Base-by-base conservation (phyloP, 192 early-diverging fungal species). In the Coemansia guatemalensis region DNA sequence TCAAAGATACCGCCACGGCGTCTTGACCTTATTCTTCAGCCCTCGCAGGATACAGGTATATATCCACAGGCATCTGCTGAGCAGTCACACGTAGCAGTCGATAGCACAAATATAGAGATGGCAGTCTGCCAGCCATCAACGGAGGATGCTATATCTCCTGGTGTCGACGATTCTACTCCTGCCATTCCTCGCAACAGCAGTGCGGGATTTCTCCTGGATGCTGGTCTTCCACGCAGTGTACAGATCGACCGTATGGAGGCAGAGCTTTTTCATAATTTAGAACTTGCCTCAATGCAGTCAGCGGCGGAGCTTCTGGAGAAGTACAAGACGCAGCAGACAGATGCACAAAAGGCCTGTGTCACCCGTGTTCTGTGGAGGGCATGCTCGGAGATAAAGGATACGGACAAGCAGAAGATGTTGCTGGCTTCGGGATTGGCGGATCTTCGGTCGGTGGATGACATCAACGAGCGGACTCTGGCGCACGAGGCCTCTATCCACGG, bases 401-500 rank as follows among this genome's bases (percentile, higher is more conserved):
- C 49, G 5, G 68, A 63, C 8, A 71, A 69, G 56, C 78, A 74
- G 47, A 74, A 84, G 27, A 62, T 86, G 33, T 70, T 98, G 6
- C 76, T 95, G 48, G 82, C 73, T 25, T 86, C 88, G 0, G 81
- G 83, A 4, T 53, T 86, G 3, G 87, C 96, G 5, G 89, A 96
- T 69, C 86, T 87, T 56, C 91, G 87, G 44, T 93, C 86, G 65
- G 75, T 86, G 5, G 96, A 99, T 73, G 96, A 98, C 63, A 95
- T 99, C 74, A 97, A 88, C 62, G 90, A 92, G 62, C 87, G 93
- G 48, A 96, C 92, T 0, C 90, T 87, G 51, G 79, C 95, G 1
- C 97, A 99, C 71, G 94, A 94, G 58, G 87, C 92, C 2, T 90
- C 95, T 1, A 93, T 95, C 68, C 83, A 84, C 21, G 93, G 94